Percentiles rank a stretch among this genome's conserved stretches.
Conservation (phyloP, 75 land plant species). For the Isoetes taiwanensis region DNA sequence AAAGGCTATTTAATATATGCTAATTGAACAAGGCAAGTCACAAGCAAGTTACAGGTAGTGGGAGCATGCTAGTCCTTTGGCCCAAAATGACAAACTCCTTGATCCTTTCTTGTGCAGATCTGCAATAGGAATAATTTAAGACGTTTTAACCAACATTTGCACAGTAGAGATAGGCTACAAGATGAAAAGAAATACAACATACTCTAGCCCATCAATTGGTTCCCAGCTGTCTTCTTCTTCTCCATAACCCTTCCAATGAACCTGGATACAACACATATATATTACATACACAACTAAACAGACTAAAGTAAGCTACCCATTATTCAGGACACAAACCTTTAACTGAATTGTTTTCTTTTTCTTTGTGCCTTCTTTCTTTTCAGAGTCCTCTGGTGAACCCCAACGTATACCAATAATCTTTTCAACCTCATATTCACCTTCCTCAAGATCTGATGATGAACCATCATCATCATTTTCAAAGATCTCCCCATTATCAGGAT, state of each 20-base stretch:
- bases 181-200: constrained; percentile 6
- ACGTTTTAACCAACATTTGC: not conserved
- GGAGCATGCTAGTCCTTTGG: constrained; percentile 37
- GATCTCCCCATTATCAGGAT: constrained; percentile 11
- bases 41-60: constrained; percentile 62
- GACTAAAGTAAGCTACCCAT: not conserved
- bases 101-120: constrained; percentile 47
- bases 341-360: no score
- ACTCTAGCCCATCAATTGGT: constrained; percentile 56
- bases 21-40: no score
- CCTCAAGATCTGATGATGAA: not conserved
- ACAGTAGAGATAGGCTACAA: not conserved
- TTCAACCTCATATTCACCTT: constrained; percentile 65
- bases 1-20: no score
- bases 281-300: not conserved
- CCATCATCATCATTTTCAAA: not conserved
- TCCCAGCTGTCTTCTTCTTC: constrained; percentile 87
- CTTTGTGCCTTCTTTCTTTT: no score
- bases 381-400: constrained; percentile 28
- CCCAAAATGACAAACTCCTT: constrained; percentile 56
- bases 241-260: constrained; percentile 77
- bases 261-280: constrained; percentile 28
- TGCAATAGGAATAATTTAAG: constrained; percentile 11
- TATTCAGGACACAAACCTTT: constrained; percentile 15
- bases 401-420: constrained; percentile 54